Conservation (phyloP, 176 grass and related monocot genomes). For the Hordeum vulgare region MorexV3_pseudomolecules_assembly NC_058522.1:490399821-490400320, state of each 20-base stretch:
- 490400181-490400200: neutral
- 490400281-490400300: neutral
- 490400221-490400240: neutral
- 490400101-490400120: neutral
- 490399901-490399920: neutral
- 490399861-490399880: neutral
- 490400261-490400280: neutral
- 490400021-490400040: neutral
- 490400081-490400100: neutral
- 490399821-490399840: too few relatives aligned
- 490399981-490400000: neutral
- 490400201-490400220: neutral
- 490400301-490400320: neutral
- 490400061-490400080: neutral
- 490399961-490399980: too few relatives aligned
- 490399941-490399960: too few relatives aligned
- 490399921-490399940: neutral
- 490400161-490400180: neutral
- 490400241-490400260: neutral
- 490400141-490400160: neutral
- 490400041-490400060: neutral
- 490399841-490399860: neutral
- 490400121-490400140: neutral
- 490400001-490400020: neutral
- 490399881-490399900: neutral